These are phyloP conservation scores for Pyrenophora seminiperda DNA, from an alignment of 2,329 filamentous ascomycete genomes.

Conservation along the genomic window DNA sequence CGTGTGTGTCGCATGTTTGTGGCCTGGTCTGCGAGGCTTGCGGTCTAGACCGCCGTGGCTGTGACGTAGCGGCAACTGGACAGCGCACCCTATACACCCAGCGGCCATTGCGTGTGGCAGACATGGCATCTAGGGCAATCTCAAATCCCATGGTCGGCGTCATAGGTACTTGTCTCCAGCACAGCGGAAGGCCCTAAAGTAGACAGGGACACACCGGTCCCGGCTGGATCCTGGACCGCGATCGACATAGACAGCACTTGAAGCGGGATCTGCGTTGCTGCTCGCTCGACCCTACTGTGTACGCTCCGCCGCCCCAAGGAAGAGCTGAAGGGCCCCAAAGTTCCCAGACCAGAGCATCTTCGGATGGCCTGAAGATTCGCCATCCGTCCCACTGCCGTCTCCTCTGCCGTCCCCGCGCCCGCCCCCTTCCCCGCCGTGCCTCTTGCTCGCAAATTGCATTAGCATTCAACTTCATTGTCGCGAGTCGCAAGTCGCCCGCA, in stretches of 20 bases:
- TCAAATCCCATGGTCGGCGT: slow-evolving; percentile 9
- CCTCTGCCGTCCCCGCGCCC: neutral
- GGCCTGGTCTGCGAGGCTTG: neutral
- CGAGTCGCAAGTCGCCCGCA: neutral
- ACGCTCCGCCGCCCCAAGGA: too few relatives aligned
- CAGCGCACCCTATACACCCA: neutral
- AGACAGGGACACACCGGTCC: neutral
- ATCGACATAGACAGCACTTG: neutral
- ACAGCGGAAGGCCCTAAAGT: neutral
- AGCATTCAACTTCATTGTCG: too few relatives aligned
- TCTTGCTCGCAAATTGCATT: too few relatives aligned
- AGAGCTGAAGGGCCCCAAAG: neutral
- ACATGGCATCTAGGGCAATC: neutral
- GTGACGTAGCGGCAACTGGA: slow-evolving; percentile 1
- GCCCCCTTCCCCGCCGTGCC: too few relatives aligned
- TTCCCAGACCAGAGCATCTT: slow-evolving; percentile 1
- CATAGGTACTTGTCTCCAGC: neutral
- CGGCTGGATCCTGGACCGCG: neutral
- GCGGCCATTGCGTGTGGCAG: neutral
- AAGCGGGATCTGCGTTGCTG: slow-evolving; percentile 4
- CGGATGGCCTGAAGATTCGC: slow-evolving; percentile 4
- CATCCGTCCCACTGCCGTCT: neutral
- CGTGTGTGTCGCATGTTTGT: neutral
- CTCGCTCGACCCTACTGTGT: neutral
- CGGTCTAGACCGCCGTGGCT: slow-evolving; percentile 6